Evolutionary conservation across 345 rosid species (phyloP).

Genomic region (Carallia brachiata): DNA sequence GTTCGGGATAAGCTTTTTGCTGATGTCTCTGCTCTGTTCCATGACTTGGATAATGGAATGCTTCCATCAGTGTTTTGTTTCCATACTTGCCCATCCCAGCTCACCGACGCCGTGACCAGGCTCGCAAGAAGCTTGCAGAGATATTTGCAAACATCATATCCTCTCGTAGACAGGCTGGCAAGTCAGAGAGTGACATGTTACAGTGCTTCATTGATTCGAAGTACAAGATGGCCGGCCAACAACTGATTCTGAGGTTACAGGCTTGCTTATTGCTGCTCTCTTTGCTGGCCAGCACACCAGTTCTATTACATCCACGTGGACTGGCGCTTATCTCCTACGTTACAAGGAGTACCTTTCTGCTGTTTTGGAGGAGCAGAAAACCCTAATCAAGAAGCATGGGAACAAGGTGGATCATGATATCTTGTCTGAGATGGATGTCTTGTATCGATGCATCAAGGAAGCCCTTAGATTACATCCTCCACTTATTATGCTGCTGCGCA

Average conservation of each 20-base stretch:
- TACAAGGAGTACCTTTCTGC: conserved; percentile 57
- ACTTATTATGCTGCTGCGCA: conserved; percentile 78
- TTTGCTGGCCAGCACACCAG: conserved; percentile 99
- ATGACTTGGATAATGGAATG: conserved; percentile 97
- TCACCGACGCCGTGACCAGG: conserved; percentile 87
- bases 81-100: conserved; percentile 94
- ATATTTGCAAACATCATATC: conserved; percentile 73
- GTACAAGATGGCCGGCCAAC: conserved; percentile 90
- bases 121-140: conserved; percentile 74
- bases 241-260: conserved; percentile 82
- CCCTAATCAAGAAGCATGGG: conserved; percentile 68
- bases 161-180: conserved; percentile 67
- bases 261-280: conserved; percentile 93
- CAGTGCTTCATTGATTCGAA: conserved; percentile 95
- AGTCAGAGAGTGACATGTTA: conserved; percentile 86
- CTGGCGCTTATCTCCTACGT: conserved; percentile 82
- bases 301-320: conserved; percentile 97
- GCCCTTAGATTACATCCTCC: conserved; percentile 98
- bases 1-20: conserved; percentile 94
- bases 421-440: conserved; percentile 86
- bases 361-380: conserved; percentile 76
- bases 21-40: conserved; percentile 91
- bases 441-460: conserved; percentile 91
- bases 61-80: conserved; percentile 92
- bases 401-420: conserved; percentile 83